Evolutionary conservation across 495 filamentous ascomycete genomes (phyloP), one percentile per base, ranked within the genome.

Genomic region (Talaromyces borbonicus): DNA sequence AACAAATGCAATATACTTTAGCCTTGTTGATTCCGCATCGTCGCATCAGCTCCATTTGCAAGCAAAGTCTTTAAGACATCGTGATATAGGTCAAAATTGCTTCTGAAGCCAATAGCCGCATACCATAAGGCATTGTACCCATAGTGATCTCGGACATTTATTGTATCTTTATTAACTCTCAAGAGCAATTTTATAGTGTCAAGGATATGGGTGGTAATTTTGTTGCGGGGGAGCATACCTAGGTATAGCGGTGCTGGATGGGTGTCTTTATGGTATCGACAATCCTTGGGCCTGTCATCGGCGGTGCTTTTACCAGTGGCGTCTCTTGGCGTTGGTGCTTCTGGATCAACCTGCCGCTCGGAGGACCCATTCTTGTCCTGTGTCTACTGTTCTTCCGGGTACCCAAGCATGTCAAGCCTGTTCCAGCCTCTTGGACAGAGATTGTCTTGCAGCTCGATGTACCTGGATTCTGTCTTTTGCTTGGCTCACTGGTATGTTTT

Each of bases 291-390:
- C 79, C 47, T 14, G 52, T 85, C 1, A 58, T 75, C 11, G 72
- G 72, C 3, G 73, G 73, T 15, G 69, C 61, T 0, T 73, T 75
- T 37, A 74, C 71, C 12, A 57, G 67, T 15, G 59, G 74, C 16
- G 62, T 73, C 5, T 76, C 75, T 1, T 88, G 84, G 83, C 65
- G 84, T 37, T 87, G 82, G 83, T 87, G 80, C 55, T 87, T 88
- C 63, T 87, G 74, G 59, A 80, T 83, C 61, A 85, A 85, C 49
- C 59, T 60, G 1, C 59, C 61, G 1, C 32, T 57, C 22, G 62
- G 65, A 0, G 62, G 52, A 9, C 8, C 53, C 3, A 47, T 51
- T 36, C 22, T 54, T 8, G 47, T 47, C 5, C 54, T 7, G 47
- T 63, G 7, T 14, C n/a, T 57, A 4, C 20, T 64, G 14, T 46